phyloP scores from a whole-genome alignment of 2,329 filamentous ascomycete species.

The Fusarium albidum region DNA sequence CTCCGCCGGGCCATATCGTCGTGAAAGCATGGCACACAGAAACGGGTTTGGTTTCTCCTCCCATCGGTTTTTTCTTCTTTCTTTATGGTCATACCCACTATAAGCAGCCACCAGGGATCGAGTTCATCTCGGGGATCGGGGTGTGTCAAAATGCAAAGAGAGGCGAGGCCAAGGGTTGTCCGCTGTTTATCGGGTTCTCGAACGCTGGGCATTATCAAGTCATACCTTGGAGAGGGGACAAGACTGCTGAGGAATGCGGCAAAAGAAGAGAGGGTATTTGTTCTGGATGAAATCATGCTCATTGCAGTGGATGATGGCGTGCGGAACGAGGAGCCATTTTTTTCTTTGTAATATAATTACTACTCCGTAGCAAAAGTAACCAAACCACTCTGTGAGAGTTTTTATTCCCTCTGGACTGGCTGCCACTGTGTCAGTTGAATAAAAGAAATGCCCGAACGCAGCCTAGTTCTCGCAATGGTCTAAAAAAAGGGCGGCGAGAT shows the following conservation, averaged over 20 bases:
- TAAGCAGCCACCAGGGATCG: constrained; percentile 22
- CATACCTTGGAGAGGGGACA: neutral
- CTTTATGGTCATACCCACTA: constrained; percentile 12
- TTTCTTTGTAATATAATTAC: too few species aligned
- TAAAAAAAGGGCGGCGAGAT: constrained; percentile 34
- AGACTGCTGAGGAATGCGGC: neutral
- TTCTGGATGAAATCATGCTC: constrained; percentile 27
- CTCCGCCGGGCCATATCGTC: constrained; percentile 21
- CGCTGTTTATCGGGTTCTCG: constrained; percentile 3
- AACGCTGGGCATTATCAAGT: neutral
- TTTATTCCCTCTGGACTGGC: neutral
- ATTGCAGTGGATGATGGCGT: constrained; percentile 31
- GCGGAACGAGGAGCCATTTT: constrained; percentile 23
- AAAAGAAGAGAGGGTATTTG: constrained; percentile 9
- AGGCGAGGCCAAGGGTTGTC: too few species aligned
- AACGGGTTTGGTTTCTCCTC: constrained; percentile 16
- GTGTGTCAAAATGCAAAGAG: too few species aligned
- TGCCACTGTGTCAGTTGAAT: constrained; percentile 14
- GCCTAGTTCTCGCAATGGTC: neutral
- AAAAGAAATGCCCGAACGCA: neutral
- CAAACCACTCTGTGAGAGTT: constrained; percentile 33
- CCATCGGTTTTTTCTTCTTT: constrained; percentile 3
- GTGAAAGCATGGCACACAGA: constrained; percentile 15
- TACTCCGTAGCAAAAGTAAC: constrained; percentile 34
- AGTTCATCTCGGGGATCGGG: constrained; percentile 21